Conservation (phyloP, 495 filamentous ascomycete genomes). For the Xylaria curta region DNA sequence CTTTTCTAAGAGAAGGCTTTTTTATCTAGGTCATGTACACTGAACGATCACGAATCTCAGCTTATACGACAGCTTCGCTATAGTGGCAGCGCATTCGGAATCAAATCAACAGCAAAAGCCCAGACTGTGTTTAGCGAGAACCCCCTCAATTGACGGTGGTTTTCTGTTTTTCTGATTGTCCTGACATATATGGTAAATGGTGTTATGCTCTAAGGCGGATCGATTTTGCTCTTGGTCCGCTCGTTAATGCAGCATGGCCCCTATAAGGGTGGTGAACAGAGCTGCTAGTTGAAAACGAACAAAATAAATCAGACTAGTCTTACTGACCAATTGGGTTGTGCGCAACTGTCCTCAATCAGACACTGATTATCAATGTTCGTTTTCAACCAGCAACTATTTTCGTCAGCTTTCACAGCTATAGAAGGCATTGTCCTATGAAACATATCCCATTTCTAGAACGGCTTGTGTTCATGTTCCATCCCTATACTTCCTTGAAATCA, state of each 20-base stretch:
- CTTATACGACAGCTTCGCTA: background rate
- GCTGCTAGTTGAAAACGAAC: background rate
- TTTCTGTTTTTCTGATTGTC: background rate
- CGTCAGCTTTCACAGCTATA: too few species aligned
- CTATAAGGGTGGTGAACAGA: background rate
- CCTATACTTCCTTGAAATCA: too few species aligned
- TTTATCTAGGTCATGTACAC: background rate
- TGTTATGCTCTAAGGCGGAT: background rate
- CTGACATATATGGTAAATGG: background rate
- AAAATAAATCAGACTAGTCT: background rate
- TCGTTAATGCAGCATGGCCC: background rate
- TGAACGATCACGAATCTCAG: background rate
- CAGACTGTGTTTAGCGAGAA: background rate
- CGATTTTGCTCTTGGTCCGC: background rate
- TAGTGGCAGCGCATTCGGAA: background rate
- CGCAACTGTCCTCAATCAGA: background rate
- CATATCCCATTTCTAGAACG: too few species aligned
- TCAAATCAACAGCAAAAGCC: background rate
- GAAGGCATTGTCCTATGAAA: too few species aligned
- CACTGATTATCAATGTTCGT: background rate
- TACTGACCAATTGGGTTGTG: background rate
- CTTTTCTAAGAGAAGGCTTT: background rate
- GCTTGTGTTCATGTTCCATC: too few species aligned
- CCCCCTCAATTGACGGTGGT: background rate
- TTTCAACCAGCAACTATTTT: too few species aligned